phyloP scores from a whole-genome alignment of 805 yeast species.

The Lachancea lanzarotensis region DNA sequence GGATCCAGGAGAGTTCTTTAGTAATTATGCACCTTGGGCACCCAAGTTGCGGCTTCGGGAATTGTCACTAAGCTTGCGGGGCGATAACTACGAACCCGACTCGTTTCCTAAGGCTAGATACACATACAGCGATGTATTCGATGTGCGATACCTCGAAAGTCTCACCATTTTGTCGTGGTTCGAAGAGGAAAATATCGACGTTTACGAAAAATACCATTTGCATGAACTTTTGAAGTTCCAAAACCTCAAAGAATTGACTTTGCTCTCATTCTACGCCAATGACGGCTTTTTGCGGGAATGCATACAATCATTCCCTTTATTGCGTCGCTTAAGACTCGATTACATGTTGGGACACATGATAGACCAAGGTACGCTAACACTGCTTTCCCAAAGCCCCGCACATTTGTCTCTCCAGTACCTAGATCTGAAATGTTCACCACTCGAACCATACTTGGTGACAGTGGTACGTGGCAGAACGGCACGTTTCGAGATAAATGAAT shows the following conservation, averaged over 20 bases:
- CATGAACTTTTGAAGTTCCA: conserved; percentile 28
- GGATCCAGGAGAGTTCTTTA: conserved; percentile 22
- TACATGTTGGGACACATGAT: conserved; percentile 27
- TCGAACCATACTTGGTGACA: conserved; percentile 18
- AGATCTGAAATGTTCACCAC: conserved; percentile 28
- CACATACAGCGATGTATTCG: conserved; percentile 29
- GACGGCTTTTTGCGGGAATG: conserved; percentile 22
- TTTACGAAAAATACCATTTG: conserved; percentile 23
- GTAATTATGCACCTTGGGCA: conserved; percentile 7
- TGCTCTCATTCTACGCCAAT: conserved; percentile 30
- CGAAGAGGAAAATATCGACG: conserved; percentile 19
- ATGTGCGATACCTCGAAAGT: conserved; percentile 22
- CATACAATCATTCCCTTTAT: conserved; percentile 17
- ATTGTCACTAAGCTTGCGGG: conserved; percentile 25
- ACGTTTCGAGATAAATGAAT: conserved; percentile 15
- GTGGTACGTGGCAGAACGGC: conserved; percentile 20
- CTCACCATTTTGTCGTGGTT: conserved; percentile 37
- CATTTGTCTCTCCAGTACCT: conserved; percentile 26
- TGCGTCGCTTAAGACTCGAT: conserved; percentile 33
- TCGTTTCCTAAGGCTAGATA: conserved; percentile 9
- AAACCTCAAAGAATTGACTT: conserved; percentile 28
- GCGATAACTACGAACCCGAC: conserved; percentile 20
- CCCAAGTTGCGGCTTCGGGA: conserved; percentile 17
- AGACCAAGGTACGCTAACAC: conserved; percentile 15
- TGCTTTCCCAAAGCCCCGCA: conserved; percentile 21